These are phyloP conservation scores for Teunomyces tritomae DNA, from an alignment of 805 yeast genomes.

Conservation along the genomic window DNA sequence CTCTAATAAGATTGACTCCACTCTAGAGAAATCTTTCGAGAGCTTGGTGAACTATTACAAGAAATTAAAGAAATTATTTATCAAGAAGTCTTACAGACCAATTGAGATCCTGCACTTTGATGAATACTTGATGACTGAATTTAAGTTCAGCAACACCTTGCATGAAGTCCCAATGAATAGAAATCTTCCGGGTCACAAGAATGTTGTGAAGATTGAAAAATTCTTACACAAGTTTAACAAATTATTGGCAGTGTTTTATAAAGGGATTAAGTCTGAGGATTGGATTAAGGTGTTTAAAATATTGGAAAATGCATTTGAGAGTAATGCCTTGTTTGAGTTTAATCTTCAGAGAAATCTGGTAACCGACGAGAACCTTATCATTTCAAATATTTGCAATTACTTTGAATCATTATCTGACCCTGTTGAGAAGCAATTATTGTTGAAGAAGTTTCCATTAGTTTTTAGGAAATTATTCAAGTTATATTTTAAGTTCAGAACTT, in stretches of 20 bases:
- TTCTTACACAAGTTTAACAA: conserved; percentile 66
- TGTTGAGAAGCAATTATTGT: conserved; percentile 33
- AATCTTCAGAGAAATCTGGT: conserved; percentile 37
- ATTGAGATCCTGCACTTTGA: conserved; percentile 40
- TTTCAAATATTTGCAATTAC: conserved; percentile 72
- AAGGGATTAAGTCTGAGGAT: conserved; percentile 58
- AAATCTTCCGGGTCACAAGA: conserved; percentile 44
- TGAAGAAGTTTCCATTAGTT: conserved; percentile 61
- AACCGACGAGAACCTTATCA: conserved; percentile 54
- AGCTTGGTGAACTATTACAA: conserved; percentile 51
- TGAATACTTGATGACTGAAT: conserved; percentile 35
- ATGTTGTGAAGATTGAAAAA: conserved; percentile 50
- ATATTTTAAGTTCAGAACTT: conserved; percentile 64
- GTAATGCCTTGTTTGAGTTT: conserved; percentile 57
- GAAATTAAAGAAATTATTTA: conserved; percentile 64
- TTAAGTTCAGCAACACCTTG: conserved; percentile 38
- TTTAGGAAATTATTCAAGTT: conserved; percentile 63
- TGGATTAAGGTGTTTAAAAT: conserved; percentile 78
- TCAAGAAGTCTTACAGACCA: conserved; percentile 70
- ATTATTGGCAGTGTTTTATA: conserved; percentile 55
- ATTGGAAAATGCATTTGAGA: conserved; percentile 66
- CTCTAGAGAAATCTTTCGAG: conserved; percentile 36
- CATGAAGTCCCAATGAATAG: conserved; percentile 49
- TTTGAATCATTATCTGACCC: conserved; percentile 56
- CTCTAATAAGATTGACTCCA: conserved; percentile 36